A percentile compares a stretch with the other conserved stretches of the same genome.
Evolutionary conservation across 129 eudicot species (phyloP).

Genomic region (Centella asiatica): DNA sequence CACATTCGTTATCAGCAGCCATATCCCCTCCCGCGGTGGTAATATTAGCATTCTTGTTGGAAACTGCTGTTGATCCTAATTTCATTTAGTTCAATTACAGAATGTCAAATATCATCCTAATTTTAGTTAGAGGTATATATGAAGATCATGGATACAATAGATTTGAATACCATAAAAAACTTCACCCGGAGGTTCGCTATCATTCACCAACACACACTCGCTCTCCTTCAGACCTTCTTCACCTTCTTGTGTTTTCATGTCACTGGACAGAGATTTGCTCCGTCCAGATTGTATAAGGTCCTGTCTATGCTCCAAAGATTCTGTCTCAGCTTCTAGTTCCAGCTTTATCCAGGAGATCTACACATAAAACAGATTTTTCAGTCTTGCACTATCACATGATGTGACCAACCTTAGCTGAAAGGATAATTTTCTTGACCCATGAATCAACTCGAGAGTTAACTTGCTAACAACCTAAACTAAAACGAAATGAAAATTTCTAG

Average conservation of each 20-base stretch:
- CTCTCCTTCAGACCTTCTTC: background rate
- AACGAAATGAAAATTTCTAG: background rate
- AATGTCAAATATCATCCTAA: background rate
- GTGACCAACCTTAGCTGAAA: background rate
- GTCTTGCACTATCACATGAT: background rate
- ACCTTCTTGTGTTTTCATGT: constrained; percentile 6
- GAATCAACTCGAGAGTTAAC: background rate
- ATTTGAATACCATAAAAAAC: background rate
- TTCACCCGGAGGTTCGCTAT: constrained; percentile 27
- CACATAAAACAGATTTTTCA: constrained; percentile 15
- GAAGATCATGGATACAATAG: background rate
- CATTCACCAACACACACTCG: background rate
- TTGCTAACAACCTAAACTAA: background rate
- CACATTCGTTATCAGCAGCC: constrained; percentile 29
- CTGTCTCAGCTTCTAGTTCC: constrained; percentile 50
- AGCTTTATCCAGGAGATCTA: constrained; percentile 91
- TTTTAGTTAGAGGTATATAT: background rate
- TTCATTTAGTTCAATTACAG: background rate
- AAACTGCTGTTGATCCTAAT: constrained; percentile 4
- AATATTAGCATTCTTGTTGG: constrained; percentile 11
- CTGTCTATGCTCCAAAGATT: constrained; percentile 25
- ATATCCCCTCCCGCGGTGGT: constrained; percentile 18
- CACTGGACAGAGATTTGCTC: constrained; percentile 20
- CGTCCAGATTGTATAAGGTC: constrained; percentile 28
- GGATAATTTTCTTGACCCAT: background rate